phyloP scores from a whole-genome alignment of 1,284 basidiomycete species.

The Agaricales sp. region DNA sequence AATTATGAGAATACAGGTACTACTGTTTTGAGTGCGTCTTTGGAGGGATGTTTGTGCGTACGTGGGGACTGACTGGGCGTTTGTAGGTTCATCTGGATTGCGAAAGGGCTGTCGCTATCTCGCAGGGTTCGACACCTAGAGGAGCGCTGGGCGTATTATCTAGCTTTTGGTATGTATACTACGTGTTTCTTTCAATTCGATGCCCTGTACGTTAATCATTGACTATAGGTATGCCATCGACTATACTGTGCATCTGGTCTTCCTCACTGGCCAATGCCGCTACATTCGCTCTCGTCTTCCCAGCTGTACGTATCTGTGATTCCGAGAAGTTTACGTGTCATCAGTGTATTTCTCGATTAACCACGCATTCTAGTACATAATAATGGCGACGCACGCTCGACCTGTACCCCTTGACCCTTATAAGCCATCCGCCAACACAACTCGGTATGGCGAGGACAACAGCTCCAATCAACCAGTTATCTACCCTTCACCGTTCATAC shows the following conservation, averaged over 20 bases:
- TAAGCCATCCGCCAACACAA: slow-evolving; percentile 39
- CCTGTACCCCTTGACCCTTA: slow-evolving; percentile 63
- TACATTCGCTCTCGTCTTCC: slow-evolving; percentile 70
- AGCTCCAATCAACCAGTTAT: slow-evolving; percentile 21
- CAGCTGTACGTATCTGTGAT: slow-evolving; percentile 37
- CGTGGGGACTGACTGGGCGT: neutral
- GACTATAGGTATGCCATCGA: slow-evolving; percentile 45
- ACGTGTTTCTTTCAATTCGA: slow-evolving; percentile 6
- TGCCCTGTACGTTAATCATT: slow-evolving; percentile 4
- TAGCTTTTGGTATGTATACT: slow-evolving; percentile 56
- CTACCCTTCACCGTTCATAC: slow-evolving; percentile 65
- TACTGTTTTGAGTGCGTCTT: slow-evolving; percentile 76
- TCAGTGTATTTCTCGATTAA: slow-evolving; percentile 10
- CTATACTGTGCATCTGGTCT: slow-evolving; percentile 60
- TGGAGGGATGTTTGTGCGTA: neutral
- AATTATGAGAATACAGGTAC: slow-evolving; percentile 40
- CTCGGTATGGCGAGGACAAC: slow-evolving; percentile 18
- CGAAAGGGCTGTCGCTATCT: slow-evolving; percentile 57
- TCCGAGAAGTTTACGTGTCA: slow-evolving; percentile 5
- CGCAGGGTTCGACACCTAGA: slow-evolving; percentile 65
- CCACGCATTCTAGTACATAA: slow-evolving; percentile 48
- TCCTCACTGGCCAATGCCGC: slow-evolving; percentile 66
- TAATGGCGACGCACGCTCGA: slow-evolving; percentile 65
- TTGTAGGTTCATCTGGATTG: slow-evolving; percentile 66
- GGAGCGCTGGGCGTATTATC: slow-evolving; percentile 79